Conservation (phyloP, 306 rosid species). For the Malus sieversii region DNA sequence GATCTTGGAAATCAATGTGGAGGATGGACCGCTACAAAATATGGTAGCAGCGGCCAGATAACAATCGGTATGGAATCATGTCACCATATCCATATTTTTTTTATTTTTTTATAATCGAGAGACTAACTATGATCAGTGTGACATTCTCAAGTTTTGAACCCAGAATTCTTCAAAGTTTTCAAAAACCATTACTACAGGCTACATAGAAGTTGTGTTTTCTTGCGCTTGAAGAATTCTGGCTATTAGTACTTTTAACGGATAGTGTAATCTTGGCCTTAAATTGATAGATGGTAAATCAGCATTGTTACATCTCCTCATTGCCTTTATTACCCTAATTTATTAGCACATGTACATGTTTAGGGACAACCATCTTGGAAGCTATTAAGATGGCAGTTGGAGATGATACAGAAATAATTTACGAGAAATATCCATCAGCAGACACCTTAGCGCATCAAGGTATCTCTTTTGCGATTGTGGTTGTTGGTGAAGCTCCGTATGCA, state of each 20-base stretch:
- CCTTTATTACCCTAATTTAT: not conserved
- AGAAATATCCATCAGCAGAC: constrained; percentile 38
- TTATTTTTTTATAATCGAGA: no score
- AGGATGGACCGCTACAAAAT: constrained; percentile 52
- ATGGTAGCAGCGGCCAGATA: constrained; percentile 41
- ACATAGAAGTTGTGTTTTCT: no score
- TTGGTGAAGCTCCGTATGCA: constrained; percentile 83
- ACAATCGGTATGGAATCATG: constrained; percentile 39
- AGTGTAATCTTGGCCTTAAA: no score
- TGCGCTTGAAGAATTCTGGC: not conserved
- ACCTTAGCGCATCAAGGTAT: constrained; percentile 42
- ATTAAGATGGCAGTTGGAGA: constrained; percentile 54
- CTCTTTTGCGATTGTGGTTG: constrained; percentile 69
- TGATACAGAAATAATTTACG: constrained; percentile 54
- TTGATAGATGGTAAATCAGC: not conserved
- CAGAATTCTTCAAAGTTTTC: not conserved
- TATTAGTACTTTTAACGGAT: no score
- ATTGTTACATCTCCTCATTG: not conserved
- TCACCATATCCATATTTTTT: not conserved
- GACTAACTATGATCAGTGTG: no score
- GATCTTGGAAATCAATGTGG: constrained; percentile 77
- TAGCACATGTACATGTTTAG: constrained; percentile 17
- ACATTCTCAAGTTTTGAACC: not conserved
- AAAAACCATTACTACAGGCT: no score
- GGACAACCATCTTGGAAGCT: constrained; percentile 80